Evolutionary conservation across 2,329 filamentous ascomycete species (phyloP), one percentile per base, ranked within the genome.

Genomic region (Chlorencoelia australis): DNA sequence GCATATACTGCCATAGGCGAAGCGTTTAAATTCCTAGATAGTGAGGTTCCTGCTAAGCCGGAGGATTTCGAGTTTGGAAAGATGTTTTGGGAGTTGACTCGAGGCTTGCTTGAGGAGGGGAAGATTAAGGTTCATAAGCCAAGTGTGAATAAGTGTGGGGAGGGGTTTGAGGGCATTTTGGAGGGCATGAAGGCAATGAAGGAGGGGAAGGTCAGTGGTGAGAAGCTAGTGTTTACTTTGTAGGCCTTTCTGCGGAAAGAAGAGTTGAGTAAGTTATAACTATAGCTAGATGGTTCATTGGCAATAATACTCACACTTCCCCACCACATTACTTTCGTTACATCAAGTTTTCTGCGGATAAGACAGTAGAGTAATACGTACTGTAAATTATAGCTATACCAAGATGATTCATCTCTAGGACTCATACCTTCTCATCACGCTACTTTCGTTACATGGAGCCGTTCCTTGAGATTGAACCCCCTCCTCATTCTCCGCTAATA

Each of bases 161-260:
- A 46, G 54, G 51, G 53, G 1, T 40, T 56, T 8, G 50, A 55
- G 27, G 54, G 52, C 6, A 39, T 53, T 10, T 25, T 54, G 25
- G 40, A 42, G 25, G 54, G 53, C 5, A 41, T 56, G 46, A 27
- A 53, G 9, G 39, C 40, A 7, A 40, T 56, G 49, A 46, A 39
- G 27, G 31, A 46, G 21, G 49, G 52, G 1, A 49, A 52, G 39
- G 51, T 67, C 17, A 65, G 61, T 35, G 64, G 58, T 6, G 55
- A 57, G 14, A 68, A 68, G 55, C 49, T 68, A 33, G 65, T 68
- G 2, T 66, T 65, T 44, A 63, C 59, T 7, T 36, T 63, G 41
- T 63, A 47, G 35, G n/a, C n/a, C n/a, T n/a, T n/a, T n/a, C n/a
- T n/a, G n/a, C n/a, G n/a, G 5, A 13, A 11, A 6, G 16, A 17